Evolutionary conservation across 1,284 basidiomycete genomes (phyloP).

Genomic region (Uromyces viciae-fabae): DNA sequence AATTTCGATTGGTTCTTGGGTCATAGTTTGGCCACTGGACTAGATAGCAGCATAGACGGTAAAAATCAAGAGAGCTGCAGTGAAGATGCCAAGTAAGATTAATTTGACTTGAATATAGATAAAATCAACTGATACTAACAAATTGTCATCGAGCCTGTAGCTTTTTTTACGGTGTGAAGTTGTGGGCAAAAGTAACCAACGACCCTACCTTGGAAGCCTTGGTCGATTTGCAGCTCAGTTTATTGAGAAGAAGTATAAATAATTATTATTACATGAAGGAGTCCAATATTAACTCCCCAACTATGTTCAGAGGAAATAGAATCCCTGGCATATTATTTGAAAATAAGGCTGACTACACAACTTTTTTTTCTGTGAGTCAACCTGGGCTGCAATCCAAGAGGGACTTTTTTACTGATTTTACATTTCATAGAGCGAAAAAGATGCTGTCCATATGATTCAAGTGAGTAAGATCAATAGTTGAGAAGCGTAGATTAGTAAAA

Average conservation of each 20-base stretch:
- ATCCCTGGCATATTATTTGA: conserved; percentile 44
- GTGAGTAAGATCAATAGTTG: conserved; percentile 20
- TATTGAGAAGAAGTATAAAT: conserved; percentile 35
- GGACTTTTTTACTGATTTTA: too few species aligned
- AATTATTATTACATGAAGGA: conserved; percentile 43
- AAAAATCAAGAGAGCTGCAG: conserved; percentile 47
- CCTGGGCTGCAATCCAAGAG: too few species aligned
- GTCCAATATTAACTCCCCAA: not conserved
- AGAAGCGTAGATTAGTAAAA: not conserved
- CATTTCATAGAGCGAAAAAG: conserved; percentile 40
- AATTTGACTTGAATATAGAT: not conserved
- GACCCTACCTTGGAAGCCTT: conserved; percentile 13
- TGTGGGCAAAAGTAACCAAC: conserved; percentile 38
- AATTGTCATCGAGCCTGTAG: not conserved
- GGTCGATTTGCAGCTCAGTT: conserved; percentile 32
- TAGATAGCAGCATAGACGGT: conserved; percentile 37
- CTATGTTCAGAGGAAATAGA: conserved; percentile 30
- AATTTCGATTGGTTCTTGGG: conserved; percentile 47
- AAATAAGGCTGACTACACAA: conserved; percentile 44
- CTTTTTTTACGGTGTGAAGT: conserved; percentile 42
- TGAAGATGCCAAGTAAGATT: conserved; percentile 44
- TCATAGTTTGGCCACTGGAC: conserved; percentile 45
- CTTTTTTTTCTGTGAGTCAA: conserved; percentile 42
- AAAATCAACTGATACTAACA: not conserved
- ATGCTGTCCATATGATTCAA: conserved; percentile 46